Conservation (phyloP, 2,329 filamentous ascomycete genomes). For the Colletotrichum chrysophilum region DNA sequence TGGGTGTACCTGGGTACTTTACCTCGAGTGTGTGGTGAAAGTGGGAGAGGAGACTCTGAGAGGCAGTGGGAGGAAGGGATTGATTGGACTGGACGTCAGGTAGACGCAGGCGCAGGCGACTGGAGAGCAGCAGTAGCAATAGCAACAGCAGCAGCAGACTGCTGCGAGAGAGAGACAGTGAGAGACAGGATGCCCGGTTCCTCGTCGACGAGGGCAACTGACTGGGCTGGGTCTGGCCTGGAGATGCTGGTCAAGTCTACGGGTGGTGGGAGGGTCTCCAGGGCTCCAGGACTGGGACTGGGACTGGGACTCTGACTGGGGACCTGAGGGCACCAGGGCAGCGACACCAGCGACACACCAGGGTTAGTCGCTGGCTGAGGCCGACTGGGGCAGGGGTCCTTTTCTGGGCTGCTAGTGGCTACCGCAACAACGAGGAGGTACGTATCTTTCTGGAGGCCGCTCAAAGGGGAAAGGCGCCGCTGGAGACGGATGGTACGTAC, state of each 20-base stretch:
- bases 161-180: neutral
- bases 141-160: neutral
- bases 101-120: conserved; percentile 8
- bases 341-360: neutral
- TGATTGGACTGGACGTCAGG: conserved; percentile 1
- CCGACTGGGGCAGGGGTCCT: conserved; percentile 16
- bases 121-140: neutral
- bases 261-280: neutral
- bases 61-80: neutral
- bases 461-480: neutral
- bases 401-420: conserved; percentile 13
- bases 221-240: conserved; percentile 10
- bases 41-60: neutral
- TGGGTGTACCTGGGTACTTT: neutral
- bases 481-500: neutral
- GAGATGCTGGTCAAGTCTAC: conserved; percentile 14
- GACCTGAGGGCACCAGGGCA: neutral
- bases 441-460: neutral
- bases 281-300: neutral
- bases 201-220: conserved; percentile 11
- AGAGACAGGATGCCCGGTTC: neutral
- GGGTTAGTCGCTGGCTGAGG: conserved; percentile 15
- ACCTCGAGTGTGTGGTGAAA: neutral
- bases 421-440: neutral
- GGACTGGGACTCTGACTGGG: neutral